Percentiles rank a stretch among this genome's conserved stretches.
phyloP scores from a whole-genome alignment of 1,139 yeast species.

The Nakaseomyces uthaithaninus region DNA sequence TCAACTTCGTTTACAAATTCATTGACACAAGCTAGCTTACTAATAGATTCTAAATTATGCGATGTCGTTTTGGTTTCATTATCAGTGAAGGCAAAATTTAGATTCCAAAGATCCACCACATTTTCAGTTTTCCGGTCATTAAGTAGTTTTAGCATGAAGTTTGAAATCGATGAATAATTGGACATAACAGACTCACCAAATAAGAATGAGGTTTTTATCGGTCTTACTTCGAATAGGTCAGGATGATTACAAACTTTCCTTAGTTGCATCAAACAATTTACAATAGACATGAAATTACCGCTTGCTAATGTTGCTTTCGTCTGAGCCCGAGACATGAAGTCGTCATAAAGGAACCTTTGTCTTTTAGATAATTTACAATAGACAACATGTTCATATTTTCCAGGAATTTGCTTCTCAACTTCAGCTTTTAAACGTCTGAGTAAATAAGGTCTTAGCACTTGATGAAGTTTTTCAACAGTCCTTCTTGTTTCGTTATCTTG shows the following conservation, averaged over 20 bases:
- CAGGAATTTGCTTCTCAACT: conserved; percentile 99
- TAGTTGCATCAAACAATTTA: conserved; percentile 95
- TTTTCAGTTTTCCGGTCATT: conserved; percentile 26
- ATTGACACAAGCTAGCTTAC: conserved; percentile 41
- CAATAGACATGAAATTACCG: conserved; percentile 89
- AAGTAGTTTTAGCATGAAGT: conserved; percentile 39
- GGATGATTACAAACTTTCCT: conserved; percentile 98
- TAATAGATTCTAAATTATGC: conserved; percentile 42
- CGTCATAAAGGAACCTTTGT: conserved; percentile 87
- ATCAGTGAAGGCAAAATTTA: conserved; percentile 53
- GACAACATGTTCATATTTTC: conserved; percentile 88
- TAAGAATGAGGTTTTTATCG: conserved; percentile 84
- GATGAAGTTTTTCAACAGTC: conserved; percentile 85
- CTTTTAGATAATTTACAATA: conserved; percentile 89
- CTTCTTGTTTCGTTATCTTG: conserved; percentile 63
- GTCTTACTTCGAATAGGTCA: conserved; percentile 91
- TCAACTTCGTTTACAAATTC: conserved; percentile 40
- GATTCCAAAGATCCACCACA: conserved; percentile 43
- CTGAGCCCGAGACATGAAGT: conserved; percentile 94
- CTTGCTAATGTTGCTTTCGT: conserved; percentile 90
- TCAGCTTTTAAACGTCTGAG: conserved; percentile 88
- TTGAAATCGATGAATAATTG: conserved; percentile 40
- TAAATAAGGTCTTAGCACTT: conserved; percentile 85
- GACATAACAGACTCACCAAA: conserved; percentile 56
- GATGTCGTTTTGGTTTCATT: conserved; percentile 41